Base-by-base conservation (phyloP, 208 protist species). In the Trichomonas vaginalis region DNA sequence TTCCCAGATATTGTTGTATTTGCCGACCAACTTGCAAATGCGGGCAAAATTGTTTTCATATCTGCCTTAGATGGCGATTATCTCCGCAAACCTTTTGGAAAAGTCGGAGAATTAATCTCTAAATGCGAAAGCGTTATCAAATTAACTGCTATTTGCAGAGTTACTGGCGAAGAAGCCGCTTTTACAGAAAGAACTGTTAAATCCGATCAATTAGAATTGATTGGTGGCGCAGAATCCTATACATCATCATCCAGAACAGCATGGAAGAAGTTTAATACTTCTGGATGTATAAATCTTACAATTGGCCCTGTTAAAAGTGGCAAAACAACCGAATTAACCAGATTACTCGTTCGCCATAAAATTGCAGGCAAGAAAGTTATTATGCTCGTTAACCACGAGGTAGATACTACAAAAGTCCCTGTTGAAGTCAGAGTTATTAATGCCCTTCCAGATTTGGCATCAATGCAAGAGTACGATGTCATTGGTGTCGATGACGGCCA, bases 231-330 rank as follows among this genome's bases (percentile, higher is more conserved):
- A 8, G 86, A 92, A 39, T 35, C 45, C 0, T 92, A 92, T 47
- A 23, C 40, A 9, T 40, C 86, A 39, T 42, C 86, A 15, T 92
- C 86, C 9, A 48, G 86, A n/a, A 51, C 40, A 37, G 42, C 86
- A 48, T 47, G 37, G 10, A 48, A 48, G 40, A 23, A 48, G 15
- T 51, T 42, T 0, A 0, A 21, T 39, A 95, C 51, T 8, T 48
- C 17, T 15, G 92, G 92, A 3, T 32, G 27, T 2, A 98, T 99
- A 88, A 97, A 98, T 96, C 97, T 99, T 37, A 98, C 98, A 95
- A 98, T 98, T 49, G 98, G 98, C 46, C 98, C 98, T 45, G 98
- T 99, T 98, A 98, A 98, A 95, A 98, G 98, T 42, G 98, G 98
- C 47, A 96, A 99, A 97, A 98, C 98, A 0, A 98, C 98, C 0